Base-by-base conservation (phyloP, 768 basidiomycete species). In the Russula olivacea region DNA sequence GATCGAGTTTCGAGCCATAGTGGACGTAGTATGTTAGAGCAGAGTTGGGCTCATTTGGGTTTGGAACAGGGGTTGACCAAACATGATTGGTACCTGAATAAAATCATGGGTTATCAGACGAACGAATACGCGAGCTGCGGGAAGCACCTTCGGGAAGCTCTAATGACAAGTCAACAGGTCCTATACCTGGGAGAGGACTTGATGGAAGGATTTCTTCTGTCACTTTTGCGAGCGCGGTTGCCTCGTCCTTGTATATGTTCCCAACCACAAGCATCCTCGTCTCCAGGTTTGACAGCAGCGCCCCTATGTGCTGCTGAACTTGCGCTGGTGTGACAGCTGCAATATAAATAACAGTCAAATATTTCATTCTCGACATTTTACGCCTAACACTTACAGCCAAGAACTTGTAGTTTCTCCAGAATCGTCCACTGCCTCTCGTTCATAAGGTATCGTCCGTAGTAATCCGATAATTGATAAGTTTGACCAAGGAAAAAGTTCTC, bases 401-500 rank as follows among this genome's bases (percentile, higher is more conserved):
- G 74, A 67, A 90, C 87, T 17, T 77, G 76, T 36, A 98, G 74
- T 61, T 86, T 85, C 69, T 98, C 93, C 47, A 87, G 80, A 19
- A 89, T 72, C 2, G 87, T 88, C 83, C 89, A 96, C 52, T 86
- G 81, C 52, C 79, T 77, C 58, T 90, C 83, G 2, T 88, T 79
- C 57, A 93, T 75, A 11, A 91, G 72, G 72, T 93, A 86, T 19
- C 83, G 81, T 9, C 78, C 78, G 70, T 86, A 93, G 70, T 89
- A 89, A 67, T 89, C 86, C 9, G 90, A 88, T 25, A 94, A 77
- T 9, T 80, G 77, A 74, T 91, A 92, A 1, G 92, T 89, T 73
- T 93, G 89, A 8, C 84, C 85, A 61, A 98, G 81, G 75, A 85
- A 86, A 74, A 93, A 92, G 74, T 98, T 99, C 65, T 87, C 81